Percentiles rank a stretch among this genome's conserved stretches.
These are phyloP conservation scores for Trichoderma sp. DNA, from an alignment of 2,329 filamentous ascomycete genomes.

Conservation along the genomic window DNA sequence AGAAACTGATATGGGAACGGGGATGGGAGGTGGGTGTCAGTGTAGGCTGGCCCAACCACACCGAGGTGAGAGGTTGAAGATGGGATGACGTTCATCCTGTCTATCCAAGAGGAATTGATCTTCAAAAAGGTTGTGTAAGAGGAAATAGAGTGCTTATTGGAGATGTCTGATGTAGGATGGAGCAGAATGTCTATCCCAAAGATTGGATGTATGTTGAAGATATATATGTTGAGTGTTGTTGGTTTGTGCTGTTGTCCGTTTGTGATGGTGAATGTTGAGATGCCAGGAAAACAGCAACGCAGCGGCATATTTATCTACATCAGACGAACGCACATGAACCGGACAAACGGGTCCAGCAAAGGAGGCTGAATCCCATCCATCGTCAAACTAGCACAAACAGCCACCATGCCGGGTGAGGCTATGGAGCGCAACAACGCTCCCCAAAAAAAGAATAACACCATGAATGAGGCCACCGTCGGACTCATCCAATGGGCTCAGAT, in stretches of 20 bases:
- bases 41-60: neutral
- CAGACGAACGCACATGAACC: neutral
- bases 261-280: neutral
- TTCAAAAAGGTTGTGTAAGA: neutral
- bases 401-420: conserved; percentile 9
- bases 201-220: neutral
- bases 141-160: neutral
- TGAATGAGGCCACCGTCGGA: conserved; percentile 10
- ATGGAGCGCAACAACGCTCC: conserved; percentile 1
- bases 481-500: neutral
- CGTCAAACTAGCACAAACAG: conserved; percentile 3
- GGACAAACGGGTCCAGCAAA: neutral
- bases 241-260: neutral
- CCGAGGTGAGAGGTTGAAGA: conserved; percentile 9
- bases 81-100: conserved; percentile 4
- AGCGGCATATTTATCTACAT: conserved; percentile 18
- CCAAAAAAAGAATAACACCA: neutral
- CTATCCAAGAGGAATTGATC: neutral
- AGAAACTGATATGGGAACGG: neutral
- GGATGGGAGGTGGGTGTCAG: neutral
- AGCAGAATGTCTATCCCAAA: neutral
- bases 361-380: conserved; percentile 1
- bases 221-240: neutral
- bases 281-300: neutral
- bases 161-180: neutral